Percentiles rank a stretch among this genome's conserved stretches.
phyloP scores from a whole-genome alignment of 2,329 filamentous ascomycete species.

The Cladosporium cucumerinum region DNA sequence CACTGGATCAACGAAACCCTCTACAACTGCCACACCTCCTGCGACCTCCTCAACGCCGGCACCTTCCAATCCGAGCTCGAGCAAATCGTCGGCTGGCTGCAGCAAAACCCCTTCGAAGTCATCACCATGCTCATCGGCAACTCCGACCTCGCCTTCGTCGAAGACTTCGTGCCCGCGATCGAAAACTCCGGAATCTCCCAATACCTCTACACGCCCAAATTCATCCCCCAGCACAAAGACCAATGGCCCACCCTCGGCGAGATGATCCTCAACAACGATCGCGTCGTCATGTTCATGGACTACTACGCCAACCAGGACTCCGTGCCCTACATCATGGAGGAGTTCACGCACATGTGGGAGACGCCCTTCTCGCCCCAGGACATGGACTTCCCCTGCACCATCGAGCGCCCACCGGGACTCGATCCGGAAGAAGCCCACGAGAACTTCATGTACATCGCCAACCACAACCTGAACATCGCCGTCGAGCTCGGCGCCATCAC shows the following conservation, averaged over 20 bases:
- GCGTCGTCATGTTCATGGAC: conserved; percentile 79
- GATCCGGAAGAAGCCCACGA: conserved; percentile 47
- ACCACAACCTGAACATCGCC: conserved; percentile 86
- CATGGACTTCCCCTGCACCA: conserved; percentile 69
- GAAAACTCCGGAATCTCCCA: conserved; percentile 67
- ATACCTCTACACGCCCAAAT: conserved; percentile 70
- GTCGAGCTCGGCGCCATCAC: conserved; percentile 57
- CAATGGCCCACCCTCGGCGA: conserved; percentile 82
- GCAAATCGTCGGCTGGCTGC: conserved; percentile 69
- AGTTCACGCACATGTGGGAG: conserved; percentile 89
- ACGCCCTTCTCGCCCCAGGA: conserved; percentile 76
- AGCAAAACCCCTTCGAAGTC: conserved; percentile 76
- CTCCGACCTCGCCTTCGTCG: conserved; percentile 66
- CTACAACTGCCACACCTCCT: conserved; percentile 83
- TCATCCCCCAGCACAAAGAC: conserved; percentile 65
- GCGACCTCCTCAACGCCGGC: conserved; percentile 76
- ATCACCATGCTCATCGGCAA: conserved; percentile 85
- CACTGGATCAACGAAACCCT: conserved; percentile 56
- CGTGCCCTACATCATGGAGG: conserved; percentile 80
- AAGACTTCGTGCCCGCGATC: conserved; percentile 65
- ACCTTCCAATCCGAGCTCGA: conserved; percentile 71
- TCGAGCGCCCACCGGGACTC: conserved; percentile 72
- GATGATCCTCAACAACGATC: conserved; percentile 65
- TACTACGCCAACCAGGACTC: conserved; percentile 75
- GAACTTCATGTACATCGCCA: conserved; percentile 73